Evolutionary conservation across 2,329 filamentous ascomycete species (phyloP), one percentile per base, ranked within the genome.

Genomic region (Corynespora cassiicola): DNA sequence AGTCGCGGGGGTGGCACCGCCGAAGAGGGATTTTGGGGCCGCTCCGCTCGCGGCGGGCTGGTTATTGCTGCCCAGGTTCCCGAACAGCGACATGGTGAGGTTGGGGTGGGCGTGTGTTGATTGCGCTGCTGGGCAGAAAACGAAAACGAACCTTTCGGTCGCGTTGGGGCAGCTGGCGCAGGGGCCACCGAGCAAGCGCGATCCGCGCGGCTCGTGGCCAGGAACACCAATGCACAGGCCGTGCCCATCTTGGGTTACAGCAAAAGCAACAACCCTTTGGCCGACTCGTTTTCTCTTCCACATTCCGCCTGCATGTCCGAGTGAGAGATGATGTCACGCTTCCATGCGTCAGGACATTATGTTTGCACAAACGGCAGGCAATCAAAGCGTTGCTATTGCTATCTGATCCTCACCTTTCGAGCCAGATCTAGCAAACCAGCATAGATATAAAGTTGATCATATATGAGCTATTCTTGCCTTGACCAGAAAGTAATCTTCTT

Each of bases 31-130:
- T 21, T 53, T 50, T 22, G 42, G 42, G 5, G 46, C 39, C 12
- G 43, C 21, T 14, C 28, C 59, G 36, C 50, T 55, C 12, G 61
- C 58, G 18, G 59, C 51, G 33, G 63, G 62, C 51, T 58, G 61
- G 24, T 33, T 42, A 10, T 42, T 36, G 47, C 48, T 55, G 31
- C 59, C 57, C 36, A 61, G 45, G 43, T 55, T 56, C 26, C 56
- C 55, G 51, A 69, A 66, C 15, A 67, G 55, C 35, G 47, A 61
- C 61, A 65, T 65, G 52, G 42, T 55, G 54, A 44, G 36, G 47
- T 38, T 19, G 38, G 36, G 31, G 10, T 24, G 25, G 42, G 47
- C 27, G 29, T 44, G 51, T 59, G 59, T 57, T 56, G 63, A 53
- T 56, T 53, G 50, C 51, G 33, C 43, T 29, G 31, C 8, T n/a